Conservation (phyloP, 1,284 basidiomycete genomes). For the Austroboletus sp. region DNA sequence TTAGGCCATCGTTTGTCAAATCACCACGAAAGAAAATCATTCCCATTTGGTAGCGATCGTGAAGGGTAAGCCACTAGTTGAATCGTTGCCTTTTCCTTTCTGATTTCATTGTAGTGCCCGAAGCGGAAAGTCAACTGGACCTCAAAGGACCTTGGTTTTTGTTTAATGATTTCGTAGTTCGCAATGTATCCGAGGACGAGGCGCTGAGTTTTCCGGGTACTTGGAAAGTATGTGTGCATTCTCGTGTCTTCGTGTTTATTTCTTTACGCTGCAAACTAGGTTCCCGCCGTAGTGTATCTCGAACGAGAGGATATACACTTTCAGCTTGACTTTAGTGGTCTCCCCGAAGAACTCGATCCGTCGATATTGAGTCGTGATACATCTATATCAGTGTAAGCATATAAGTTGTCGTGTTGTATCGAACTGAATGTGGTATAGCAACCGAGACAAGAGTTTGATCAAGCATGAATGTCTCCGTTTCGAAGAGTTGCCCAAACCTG, state of each 20-base stretch:
- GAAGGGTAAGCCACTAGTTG: constrained; percentile 46
- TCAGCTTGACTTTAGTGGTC: constrained; percentile 55
- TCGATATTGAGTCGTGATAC: constrained; percentile 81
- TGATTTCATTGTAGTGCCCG: constrained; percentile 47
- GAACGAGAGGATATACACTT: constrained; percentile 65
- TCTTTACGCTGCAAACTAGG: constrained; percentile 38
- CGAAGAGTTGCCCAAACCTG: constrained; percentile 80
- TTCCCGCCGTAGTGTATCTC: constrained; percentile 83
- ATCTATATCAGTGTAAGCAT: constrained; percentile 72
- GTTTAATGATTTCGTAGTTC: constrained; percentile 96
- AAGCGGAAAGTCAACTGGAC: constrained; percentile 45
- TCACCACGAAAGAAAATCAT: constrained; percentile 68
- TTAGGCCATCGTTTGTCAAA: constrained; percentile 77
- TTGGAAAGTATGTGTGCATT: constrained; percentile 70
- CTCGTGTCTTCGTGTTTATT: neutral
- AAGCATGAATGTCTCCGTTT: constrained; percentile 69
- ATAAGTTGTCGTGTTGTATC: neutral
- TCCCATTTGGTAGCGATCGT: constrained; percentile 89
- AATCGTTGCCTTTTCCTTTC: neutral
- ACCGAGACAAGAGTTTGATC: constrained; percentile 67
- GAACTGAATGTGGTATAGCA: constrained; percentile 32
- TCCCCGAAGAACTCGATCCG: constrained; percentile 67
- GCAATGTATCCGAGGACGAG: constrained; percentile 76
- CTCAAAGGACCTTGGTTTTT: constrained; percentile 73
- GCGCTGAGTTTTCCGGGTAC: constrained; percentile 80